Conservation (phyloP, 2,329 filamentous ascomycete species). For the Shiraia bambusicola region DNA sequence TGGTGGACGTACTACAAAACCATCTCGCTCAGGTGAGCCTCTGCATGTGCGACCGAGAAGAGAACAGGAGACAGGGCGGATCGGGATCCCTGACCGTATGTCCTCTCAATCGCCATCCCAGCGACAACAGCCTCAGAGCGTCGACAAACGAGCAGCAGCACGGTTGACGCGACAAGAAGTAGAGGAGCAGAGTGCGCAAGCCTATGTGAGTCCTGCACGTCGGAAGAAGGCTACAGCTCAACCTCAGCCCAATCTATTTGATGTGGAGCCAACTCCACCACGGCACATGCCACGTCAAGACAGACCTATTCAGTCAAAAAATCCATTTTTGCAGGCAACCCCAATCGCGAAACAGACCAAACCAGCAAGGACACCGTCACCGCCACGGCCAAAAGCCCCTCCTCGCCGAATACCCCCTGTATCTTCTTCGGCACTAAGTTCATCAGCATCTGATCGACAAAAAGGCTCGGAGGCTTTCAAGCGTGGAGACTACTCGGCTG, state of each 20-base stretch:
- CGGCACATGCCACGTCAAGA: conserved; percentile 32
- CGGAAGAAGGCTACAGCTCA: conserved; percentile 67
- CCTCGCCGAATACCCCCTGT: conserved; percentile 66
- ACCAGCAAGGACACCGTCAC: conserved; percentile 44
- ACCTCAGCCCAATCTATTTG: conserved; percentile 60
- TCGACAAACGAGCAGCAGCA: conserved; percentile 50
- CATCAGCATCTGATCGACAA: conserved; percentile 75
- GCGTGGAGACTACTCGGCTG: conserved; percentile 85
- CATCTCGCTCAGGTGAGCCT: conserved; percentile 31
- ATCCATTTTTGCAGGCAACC: conserved; percentile 41
- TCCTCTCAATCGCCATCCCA: conserved; percentile 45
- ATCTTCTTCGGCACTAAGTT: conserved; percentile 67
- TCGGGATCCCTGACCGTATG: conserved; percentile 40
- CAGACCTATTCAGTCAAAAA: conserved; percentile 41
- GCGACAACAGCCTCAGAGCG: conserved; percentile 34
- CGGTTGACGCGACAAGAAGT: conserved; percentile 71
- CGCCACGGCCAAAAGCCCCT: conserved; percentile 52
- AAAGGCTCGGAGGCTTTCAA: conserved; percentile 90
- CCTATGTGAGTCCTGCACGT: conserved; percentile 83
- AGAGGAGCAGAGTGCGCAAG: conserved; percentile 78
- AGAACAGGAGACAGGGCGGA: conserved; percentile 24
- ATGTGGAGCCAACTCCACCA: conserved; percentile 30
- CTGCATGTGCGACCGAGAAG: conserved; percentile 26
- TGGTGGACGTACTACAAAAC: conserved; percentile 57
- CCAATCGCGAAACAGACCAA: conserved; percentile 32